Evolutionary conservation across 2,329 filamentous ascomycete species (phyloP).

Genomic region (Anisogramma anomala): DNA sequence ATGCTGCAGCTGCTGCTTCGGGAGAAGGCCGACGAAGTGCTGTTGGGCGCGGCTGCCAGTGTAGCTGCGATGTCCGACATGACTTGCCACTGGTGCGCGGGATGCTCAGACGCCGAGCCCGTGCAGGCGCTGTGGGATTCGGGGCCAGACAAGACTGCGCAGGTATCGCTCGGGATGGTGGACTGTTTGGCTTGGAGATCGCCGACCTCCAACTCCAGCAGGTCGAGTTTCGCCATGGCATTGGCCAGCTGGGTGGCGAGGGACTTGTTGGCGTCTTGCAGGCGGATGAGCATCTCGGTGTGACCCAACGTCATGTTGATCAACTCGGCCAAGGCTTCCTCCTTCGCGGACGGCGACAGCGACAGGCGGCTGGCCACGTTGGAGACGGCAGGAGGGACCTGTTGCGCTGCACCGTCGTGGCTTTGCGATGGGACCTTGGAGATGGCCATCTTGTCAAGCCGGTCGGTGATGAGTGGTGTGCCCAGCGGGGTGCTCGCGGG

Average conservation of each 20-base stretch:
- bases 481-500: too few relatives aligned
- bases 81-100: neutral
- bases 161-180: neutral
- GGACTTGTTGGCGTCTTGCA: constrained; percentile 5
- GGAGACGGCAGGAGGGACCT: neutral
- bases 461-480: neutral
- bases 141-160: neutral
- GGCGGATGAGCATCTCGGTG: constrained; percentile 1
- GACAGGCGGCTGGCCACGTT: neutral
- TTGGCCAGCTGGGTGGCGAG: constrained; percentile 12
- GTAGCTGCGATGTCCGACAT: constrained; percentile 1
- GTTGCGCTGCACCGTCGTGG: neutral
- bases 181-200: neutral
- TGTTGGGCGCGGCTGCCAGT: constrained; percentile 4
- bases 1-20: neutral
- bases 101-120: too few relatives aligned
- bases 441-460: neutral
- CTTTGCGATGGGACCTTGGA: neutral
- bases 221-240: neutral
- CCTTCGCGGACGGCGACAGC: too few relatives aligned
- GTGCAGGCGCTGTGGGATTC: too few relatives aligned
- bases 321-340: neutral
- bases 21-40: neutral
- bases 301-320: neutral
- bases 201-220: neutral